These are phyloP conservation scores for Dissoconium aciculare DNA, from an alignment of 2,329 filamentous ascomycete genomes.

Conservation along the genomic window DNA sequence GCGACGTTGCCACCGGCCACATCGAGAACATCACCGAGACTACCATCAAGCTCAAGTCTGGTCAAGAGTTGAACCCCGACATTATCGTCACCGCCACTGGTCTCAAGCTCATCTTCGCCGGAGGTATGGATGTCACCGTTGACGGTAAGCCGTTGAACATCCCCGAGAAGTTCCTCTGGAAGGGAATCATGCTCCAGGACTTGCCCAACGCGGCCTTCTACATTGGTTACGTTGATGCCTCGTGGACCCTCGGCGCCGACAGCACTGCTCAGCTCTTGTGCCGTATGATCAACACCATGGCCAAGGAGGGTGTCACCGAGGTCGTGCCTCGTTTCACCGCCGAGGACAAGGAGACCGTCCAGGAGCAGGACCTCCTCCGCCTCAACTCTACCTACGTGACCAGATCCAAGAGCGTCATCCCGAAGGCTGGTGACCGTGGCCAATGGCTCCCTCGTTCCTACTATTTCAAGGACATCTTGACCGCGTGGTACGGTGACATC, in stretches of 20 bases:
- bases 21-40: constrained; percentile 37
- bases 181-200: constrained; percentile 45
- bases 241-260: constrained; percentile 47
- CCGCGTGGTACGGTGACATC: constrained; percentile 29
- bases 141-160: constrained; percentile 36
- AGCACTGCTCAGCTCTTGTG: constrained; percentile 35
- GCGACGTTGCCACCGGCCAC: constrained; percentile 39
- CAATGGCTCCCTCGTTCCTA: constrained; percentile 32
- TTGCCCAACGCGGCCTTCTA: constrained; percentile 46
- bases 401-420: constrained; percentile 28
- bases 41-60: constrained; percentile 32
- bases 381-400: constrained; percentile 40
- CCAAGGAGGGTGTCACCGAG: constrained; percentile 26
- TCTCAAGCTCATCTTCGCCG: constrained; percentile 41
- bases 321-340: constrained; percentile 32
- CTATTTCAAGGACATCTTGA: constrained; percentile 32
- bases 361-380: constrained; percentile 28
- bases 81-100: constrained; percentile 53
- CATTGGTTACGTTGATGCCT: constrained; percentile 45
- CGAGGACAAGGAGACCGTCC: constrained; percentile 25
- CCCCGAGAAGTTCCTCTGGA: constrained; percentile 43
- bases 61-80: constrained; percentile 38
- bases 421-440: constrained; percentile 32
- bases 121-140: constrained; percentile 32
- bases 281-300: constrained; percentile 39